Evolutionary conservation across 2,329 filamentous ascomycete species (phyloP).

Genomic region (Taxawa tesnikishii): DNA sequence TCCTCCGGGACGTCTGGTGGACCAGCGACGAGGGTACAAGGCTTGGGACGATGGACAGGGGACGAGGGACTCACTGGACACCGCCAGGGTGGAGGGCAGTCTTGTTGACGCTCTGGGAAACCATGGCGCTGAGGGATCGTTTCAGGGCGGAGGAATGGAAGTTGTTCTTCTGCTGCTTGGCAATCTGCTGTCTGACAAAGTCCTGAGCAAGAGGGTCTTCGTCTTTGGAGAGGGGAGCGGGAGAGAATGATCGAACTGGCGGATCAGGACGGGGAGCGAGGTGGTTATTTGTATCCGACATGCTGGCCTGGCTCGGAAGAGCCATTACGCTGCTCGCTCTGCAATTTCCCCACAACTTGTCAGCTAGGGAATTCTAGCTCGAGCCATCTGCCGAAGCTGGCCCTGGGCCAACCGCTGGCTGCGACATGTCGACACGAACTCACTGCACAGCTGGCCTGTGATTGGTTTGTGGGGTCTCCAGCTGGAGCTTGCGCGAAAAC

Average conservation of each 20-base stretch:
- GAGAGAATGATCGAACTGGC: slow-evolving; percentile 10
- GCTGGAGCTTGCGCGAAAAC: too few relatives aligned
- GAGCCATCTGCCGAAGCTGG: neutral
- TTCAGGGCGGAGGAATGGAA: slow-evolving; percentile 46
- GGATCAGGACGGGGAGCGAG: slow-evolving; percentile 3
- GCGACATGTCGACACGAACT: too few relatives aligned
- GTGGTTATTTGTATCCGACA: slow-evolving; percentile 6
- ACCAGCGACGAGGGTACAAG: too few relatives aligned
- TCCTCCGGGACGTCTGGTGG: slow-evolving; percentile 13
- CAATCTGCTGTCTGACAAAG: slow-evolving; percentile 45
- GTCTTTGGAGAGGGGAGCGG: too few relatives aligned
- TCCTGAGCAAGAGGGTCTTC: slow-evolving; percentile 41
- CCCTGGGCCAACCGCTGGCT: too few relatives aligned
- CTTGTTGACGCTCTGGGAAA: slow-evolving; percentile 62
- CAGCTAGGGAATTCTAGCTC: too few relatives aligned
- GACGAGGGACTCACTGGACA: slow-evolving; percentile 58
- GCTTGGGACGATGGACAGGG: slow-evolving; percentile 4
- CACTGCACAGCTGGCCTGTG: too few relatives aligned
- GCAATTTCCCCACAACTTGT: neutral
- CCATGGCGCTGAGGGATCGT: slow-evolving; percentile 29
- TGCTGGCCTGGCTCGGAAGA: slow-evolving; percentile 1
- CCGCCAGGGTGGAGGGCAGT: slow-evolving; percentile 82
- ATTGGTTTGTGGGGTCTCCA: too few relatives aligned
- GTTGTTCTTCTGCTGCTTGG: slow-evolving; percentile 45
- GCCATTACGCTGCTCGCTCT: slow-evolving; percentile 1